Percentiles rank a stretch among this genome's conserved stretches.
Conservation (phyloP, 208 protist species). For the Crithidia thermophila region DNA sequence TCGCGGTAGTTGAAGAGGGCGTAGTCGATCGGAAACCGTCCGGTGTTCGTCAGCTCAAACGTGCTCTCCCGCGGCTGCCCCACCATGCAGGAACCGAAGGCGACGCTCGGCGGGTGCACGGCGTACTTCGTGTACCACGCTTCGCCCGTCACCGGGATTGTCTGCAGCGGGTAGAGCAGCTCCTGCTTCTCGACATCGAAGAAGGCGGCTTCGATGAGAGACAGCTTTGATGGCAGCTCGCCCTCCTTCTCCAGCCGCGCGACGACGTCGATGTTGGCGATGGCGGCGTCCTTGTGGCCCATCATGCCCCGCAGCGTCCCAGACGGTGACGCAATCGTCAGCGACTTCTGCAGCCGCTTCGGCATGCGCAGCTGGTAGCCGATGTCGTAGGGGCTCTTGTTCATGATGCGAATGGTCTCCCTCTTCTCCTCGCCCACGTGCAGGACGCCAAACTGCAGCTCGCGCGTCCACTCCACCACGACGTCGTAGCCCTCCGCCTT, state of each 20-base stretch:
- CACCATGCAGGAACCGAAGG: constrained; percentile 95
- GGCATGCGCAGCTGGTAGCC: constrained; percentile 88
- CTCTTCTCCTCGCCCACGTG: constrained; percentile 87
- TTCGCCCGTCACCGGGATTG: constrained; percentile 78
- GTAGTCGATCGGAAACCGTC: constrained; percentile 83
- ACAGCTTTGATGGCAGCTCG: constrained; percentile 72
- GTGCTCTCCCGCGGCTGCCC: constrained; percentile 76
- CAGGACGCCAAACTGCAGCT: constrained; percentile 91
- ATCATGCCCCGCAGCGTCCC: constrained; percentile 82
- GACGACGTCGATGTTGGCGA: constrained; percentile 79
- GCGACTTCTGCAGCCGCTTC: constrained; percentile 56
- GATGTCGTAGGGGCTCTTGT: constrained; percentile 95
- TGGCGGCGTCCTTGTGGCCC: constrained; percentile 87
- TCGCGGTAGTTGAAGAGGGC: constrained; percentile 81
- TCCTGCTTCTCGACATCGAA: constrained; percentile 78
- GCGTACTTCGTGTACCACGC: constrained; percentile 90
- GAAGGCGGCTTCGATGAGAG: constrained; percentile 87
- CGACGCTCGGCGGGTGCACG: constrained; percentile 92
- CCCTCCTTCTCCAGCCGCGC: constrained; percentile 80
- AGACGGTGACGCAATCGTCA: constrained; percentile 64
- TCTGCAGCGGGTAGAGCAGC: constrained; percentile 86
- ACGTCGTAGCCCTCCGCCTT: constrained; percentile 94
- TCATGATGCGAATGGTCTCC: constrained; percentile 84
- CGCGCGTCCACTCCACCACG: constrained; percentile 89
- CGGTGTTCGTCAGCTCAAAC: constrained; percentile 92